Percentiles rank a stretch among this genome's conserved stretches.
These are phyloP conservation scores for Wickerhamomyces canadensis DNA, from an alignment of 805 yeast species.

Conservation along the genomic window DNA sequence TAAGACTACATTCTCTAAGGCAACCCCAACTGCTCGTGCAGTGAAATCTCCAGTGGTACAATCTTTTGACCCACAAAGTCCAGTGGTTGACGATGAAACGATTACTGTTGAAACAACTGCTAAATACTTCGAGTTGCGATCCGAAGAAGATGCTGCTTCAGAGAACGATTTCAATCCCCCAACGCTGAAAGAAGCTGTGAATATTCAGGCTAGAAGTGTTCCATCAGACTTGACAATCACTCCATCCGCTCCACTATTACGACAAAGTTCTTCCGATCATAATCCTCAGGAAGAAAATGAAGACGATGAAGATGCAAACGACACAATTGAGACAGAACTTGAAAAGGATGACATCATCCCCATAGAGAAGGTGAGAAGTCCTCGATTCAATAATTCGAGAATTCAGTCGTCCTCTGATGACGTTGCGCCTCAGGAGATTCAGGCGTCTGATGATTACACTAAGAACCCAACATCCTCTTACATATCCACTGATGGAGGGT, in stretches of 20 bases:
- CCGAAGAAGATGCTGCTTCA: neutral
- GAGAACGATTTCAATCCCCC: constrained; percentile 1
- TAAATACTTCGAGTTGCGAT: neutral
- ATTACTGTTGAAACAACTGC: neutral
- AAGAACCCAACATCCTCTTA: constrained; percentile 9
- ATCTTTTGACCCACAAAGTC: neutral
- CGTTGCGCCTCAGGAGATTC: constrained; percentile 9
- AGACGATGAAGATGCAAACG: neutral
- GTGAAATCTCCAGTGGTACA: constrained; percentile 7
- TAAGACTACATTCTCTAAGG: constrained; percentile 13
- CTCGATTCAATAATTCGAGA: too few species aligned
- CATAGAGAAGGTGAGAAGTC: too few species aligned
- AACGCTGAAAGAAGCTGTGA: constrained; percentile 9
- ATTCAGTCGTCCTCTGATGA: constrained; percentile 8
- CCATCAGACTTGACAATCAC: neutral
- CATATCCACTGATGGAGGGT: constrained; percentile 11
- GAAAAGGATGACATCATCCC: too few species aligned
- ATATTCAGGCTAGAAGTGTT: constrained; percentile 6
- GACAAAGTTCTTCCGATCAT: neutral
- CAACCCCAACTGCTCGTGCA: constrained; percentile 13
- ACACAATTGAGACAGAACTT: too few species aligned
- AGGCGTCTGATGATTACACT: neutral
- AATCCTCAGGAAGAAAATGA: neutral
- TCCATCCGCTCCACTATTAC: too few species aligned
- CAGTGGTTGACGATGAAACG: neutral